Evolutionary conservation across 495 filamentous ascomycete species (phyloP), one percentile per base, ranked within the genome.

Genomic region (Xylaria flabelliformis): DNA sequence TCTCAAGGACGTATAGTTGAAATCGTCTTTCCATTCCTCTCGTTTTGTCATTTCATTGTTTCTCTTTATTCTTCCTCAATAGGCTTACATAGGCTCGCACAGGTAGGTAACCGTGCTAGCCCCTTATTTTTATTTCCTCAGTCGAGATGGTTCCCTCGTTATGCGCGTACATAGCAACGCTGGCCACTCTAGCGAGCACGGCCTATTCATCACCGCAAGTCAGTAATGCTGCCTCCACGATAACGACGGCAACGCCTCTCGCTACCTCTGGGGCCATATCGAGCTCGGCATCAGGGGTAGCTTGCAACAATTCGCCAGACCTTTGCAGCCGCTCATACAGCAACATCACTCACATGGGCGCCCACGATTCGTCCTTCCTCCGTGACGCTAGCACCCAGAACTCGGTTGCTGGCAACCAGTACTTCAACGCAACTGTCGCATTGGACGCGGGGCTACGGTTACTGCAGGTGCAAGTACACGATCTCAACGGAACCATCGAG

Each of bases 291-390:
- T 70, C 73, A 15, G 72, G 73, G 34, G 74, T 76, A 19, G 83
- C 86, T 44, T 93, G 92, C 83, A 94, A 94, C 77, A 92, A 91
- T 81, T 89, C 86, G 41, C 81, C 89, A 3, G 79, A 84, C 56
- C 87, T 91, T 69, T 93, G 91, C 81, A 75, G 77, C 59, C 87
- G 88, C 17, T 78, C 82, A 7, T 93, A 92, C 83, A 88, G 85
- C 76, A 88, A 90, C 66, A 82, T 93, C 72, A 90, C 91, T 1
- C 85, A 91, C 73, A 83, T 93, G 75, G 92, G 91, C 24, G 87
- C 91, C 34, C 92, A 94, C 79, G 88, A 93, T 78, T 87, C 86
- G 41, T 77, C 91, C 65, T 93, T 93, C 76, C 86, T 93, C 48
- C 81, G 86, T 7, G 85, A 88, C 67, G 77, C 73, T 7, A 80